These are phyloP conservation scores for Talaromyces sp. DNA, from an alignment of 2,329 filamentous ascomycete species.

Conservation along the genomic window DNA sequence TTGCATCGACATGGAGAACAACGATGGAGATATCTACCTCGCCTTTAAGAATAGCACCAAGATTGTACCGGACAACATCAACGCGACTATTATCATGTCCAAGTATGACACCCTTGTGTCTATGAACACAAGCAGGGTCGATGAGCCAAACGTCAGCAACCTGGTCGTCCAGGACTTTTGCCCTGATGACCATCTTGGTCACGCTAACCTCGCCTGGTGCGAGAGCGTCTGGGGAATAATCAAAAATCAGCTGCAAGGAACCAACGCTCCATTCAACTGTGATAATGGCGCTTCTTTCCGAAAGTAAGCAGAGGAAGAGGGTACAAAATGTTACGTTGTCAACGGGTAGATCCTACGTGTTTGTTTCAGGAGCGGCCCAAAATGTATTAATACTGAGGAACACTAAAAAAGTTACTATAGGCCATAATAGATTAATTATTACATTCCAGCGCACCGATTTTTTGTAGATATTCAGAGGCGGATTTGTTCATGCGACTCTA, in stretches of 20 bases:
- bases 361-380: no score
- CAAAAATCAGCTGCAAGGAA: background rate
- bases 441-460: no score
- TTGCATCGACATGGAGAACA: background rate
- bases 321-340: background rate
- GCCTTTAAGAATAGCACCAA: background rate
- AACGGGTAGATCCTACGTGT: no score
- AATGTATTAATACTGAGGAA: no score
- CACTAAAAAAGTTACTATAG: no score
- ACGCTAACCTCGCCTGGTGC: background rate
- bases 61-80: background rate
- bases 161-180: background rate
- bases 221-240: background rate
- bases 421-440: no score
- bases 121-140: conserved; percentile 82
- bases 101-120: conserved; percentile 81
- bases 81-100: conserved; percentile 19
- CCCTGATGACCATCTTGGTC: background rate
- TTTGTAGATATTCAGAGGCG: no score
- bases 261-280: background rate
- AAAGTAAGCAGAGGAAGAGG: background rate
- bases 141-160: background rate
- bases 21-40: background rate
- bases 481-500: no score
- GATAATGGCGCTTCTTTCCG: background rate